A percentile compares a stretch with the other conserved stretches of the same genome.
Evolutionary conservation across 176 grass and related monocot species (phyloP).

Genomic region (Juncus inflexus): DNA sequence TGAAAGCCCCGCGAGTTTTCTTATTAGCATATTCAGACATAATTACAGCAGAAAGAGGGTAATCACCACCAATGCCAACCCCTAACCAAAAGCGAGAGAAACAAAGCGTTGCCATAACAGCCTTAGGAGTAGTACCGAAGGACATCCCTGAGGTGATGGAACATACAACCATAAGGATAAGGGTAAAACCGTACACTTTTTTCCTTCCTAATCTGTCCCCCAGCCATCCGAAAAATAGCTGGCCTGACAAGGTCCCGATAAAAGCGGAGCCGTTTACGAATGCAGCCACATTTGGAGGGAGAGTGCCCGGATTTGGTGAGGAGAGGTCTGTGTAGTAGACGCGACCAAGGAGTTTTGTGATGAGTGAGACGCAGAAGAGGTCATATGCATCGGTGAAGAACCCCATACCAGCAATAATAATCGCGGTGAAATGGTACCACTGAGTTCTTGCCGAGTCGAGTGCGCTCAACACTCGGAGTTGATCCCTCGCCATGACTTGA

Average conservation of each 20-base stretch:
- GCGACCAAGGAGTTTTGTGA: slow-evolving; percentile 36
- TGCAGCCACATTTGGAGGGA: slow-evolving; percentile 28
- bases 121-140: slow-evolving; percentile 21
- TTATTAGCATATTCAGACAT: slow-evolving; percentile 42
- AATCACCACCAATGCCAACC: slow-evolving; percentile 39
- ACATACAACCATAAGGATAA: slow-evolving; percentile 32
- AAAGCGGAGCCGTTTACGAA: slow-evolving; percentile 30
- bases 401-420: slow-evolving; percentile 39
- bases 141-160: slow-evolving; percentile 30
- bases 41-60: slow-evolving; percentile 35
- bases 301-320: slow-evolving; percentile 20
- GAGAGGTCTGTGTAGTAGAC: slow-evolving; percentile 30
- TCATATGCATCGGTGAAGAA: slow-evolving; percentile 47
- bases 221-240: slow-evolving; percentile 37
- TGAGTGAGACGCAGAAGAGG: slow-evolving; percentile 41
- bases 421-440: slow-evolving; percentile 39
- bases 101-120: slow-evolving; percentile 26
- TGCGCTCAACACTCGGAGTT: slow-evolving; percentile 21
- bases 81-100: slow-evolving; percentile 43
- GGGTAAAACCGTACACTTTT: slow-evolving; percentile 37
- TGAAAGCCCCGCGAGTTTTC: slow-evolving; percentile 34
- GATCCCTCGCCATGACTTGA: background rate
- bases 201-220: slow-evolving; percentile 35
- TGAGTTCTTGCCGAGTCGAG: slow-evolving; percentile 31
- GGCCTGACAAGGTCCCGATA: slow-evolving; percentile 21